Base-by-base conservation (phyloP, 371 early-diverging fungal genomes). In the Haplosporangium sp. region DNA sequence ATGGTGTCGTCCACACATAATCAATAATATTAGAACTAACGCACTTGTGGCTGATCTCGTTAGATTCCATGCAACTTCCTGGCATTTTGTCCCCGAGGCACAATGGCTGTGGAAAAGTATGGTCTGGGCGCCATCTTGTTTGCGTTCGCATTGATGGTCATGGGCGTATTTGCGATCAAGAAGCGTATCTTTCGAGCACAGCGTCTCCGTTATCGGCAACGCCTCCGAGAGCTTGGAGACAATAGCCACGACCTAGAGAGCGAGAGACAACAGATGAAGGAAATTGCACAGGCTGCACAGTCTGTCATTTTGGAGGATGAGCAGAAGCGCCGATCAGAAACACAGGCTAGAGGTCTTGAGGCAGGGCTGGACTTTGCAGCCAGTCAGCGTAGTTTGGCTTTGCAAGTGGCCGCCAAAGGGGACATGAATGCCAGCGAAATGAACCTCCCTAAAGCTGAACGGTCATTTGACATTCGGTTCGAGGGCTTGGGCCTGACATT, bases 401-500 rank as follows among this genome's bases (percentile, higher is more conserved):
- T 74, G 40, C 65, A 64, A 5, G 65, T 52, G 3, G 62, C 65
- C 11, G 69, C 65, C 8, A 57, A 64, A 36, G 65, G 65, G 23
- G 69, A 74, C n/a, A 70, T 59, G 70, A 70, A 76, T 48, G 76
- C 48, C 20, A 74, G 71, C 52, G 65, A 68, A 6, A 72, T 71
- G 69, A 68, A 59, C 16, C 61, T 77, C 21, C 68, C 79, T 18
- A 67, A 68, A 6, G 72, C 67, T 6, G 80, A 70, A 46, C 61
- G 69, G 42, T 74, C 67, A 0, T 84, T 85, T 61, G 84, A 89
- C 52, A 83, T 88, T 65, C 76, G 84, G 50, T 91, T 91, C 65
- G 85, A 84, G 21, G 71, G 86, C 48, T 58, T 91, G 18, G 86
- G 88, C 1, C 73, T 91, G 36, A 74, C 59, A 14, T 71, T 91